Evolutionary conservation across 1,284 basidiomycete genomes (phyloP).

Genomic region (Singerocomus inundabilis): DNA sequence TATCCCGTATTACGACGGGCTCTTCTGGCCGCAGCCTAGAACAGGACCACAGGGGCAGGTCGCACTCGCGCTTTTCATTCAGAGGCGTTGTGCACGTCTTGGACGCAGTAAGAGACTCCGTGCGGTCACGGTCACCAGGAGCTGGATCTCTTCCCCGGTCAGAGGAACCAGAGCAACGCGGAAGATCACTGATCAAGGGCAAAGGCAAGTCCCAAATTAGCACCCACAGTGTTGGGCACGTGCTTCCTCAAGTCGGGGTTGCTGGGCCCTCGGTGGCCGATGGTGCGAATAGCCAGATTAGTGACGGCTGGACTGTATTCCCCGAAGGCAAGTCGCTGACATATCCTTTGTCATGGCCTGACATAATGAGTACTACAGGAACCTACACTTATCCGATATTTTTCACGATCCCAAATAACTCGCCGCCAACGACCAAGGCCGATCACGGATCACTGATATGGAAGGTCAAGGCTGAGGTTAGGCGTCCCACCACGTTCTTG

Average conservation of each 20-base stretch:
- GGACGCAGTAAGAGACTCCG: conserved; percentile 40
- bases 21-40: conserved; percentile 18
- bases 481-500: conserved; percentile 81
- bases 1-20: conserved; percentile 16
- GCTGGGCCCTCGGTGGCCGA: conserved; percentile 38
- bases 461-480: conserved; percentile 79
- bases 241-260: conserved; percentile 1
- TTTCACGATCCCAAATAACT: conserved; percentile 78
- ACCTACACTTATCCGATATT: conserved; percentile 94
- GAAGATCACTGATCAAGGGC: conserved; percentile 25
- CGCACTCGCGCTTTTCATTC: conserved; percentile 39
- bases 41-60: conserved; percentile 30
- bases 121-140: conserved; percentile 42
- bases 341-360: background rate
- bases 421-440: conserved; percentile 79
- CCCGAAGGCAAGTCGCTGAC: conserved; percentile 63
- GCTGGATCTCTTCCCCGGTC: conserved; percentile 10
- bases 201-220: conserved; percentile 9
- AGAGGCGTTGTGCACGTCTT: conserved; percentile 37
- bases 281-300: conserved; percentile 37
- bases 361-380: conserved; percentile 44
- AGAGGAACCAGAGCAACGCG: conserved; percentile 23
- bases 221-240: background rate
- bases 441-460: conserved; percentile 82
- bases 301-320: conserved; percentile 85